Base-by-base conservation (phyloP, 2,329 filamentous ascomycete species). In the Calonectria pseudoturangicola region DNA sequence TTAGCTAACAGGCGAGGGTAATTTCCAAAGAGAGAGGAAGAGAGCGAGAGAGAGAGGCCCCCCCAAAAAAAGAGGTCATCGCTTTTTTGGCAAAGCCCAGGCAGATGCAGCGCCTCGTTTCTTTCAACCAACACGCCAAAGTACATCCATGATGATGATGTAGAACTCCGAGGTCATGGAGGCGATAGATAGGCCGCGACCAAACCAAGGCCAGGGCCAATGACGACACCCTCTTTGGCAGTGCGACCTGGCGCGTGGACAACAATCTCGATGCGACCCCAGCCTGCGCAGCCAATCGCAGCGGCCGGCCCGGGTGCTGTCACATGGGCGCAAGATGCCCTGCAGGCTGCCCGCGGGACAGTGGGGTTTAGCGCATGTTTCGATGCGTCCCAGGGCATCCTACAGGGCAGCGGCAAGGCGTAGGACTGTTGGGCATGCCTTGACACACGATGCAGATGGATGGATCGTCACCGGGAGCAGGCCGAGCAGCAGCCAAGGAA, bases 181-280 rank as follows among this genome's bases (percentile, higher is more conserved):
- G 27, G 54, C 21, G 54, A 41, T 60, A 41, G 54, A 33, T 8
- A 4, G 30, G 30, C 33, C 33, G n/a, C 33, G 33, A 36, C 33
- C 33, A 36, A 33, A 9, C 43, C 43, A 10, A 12, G 45, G 45
- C 45, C 45, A 13, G n/a, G 45, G 50, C 51, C 28, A 45, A 70
- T 72, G 70, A 72, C 70, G 66, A 72, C 70, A 72, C 70, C 60
- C 41, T 63, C 25, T 43, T 47, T 63, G 28, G 39, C 41, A 68
- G 25, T 50, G 36, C 41, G 51, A n/a, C 41, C 39, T 47, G 64
- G 70, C 70, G 66, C 66, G 66, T 69, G 70, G 66, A 70, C 60
- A 43, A 2, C 41, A 43, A 71, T 68, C 41, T 58, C 36, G 54
- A 63, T 58, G 63, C 33, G 41, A 66, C 65, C 65, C 70, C 65